Conservation (phyloP, 768 basidiomycete genomes). For the Leucosporidium scottii region DNA sequence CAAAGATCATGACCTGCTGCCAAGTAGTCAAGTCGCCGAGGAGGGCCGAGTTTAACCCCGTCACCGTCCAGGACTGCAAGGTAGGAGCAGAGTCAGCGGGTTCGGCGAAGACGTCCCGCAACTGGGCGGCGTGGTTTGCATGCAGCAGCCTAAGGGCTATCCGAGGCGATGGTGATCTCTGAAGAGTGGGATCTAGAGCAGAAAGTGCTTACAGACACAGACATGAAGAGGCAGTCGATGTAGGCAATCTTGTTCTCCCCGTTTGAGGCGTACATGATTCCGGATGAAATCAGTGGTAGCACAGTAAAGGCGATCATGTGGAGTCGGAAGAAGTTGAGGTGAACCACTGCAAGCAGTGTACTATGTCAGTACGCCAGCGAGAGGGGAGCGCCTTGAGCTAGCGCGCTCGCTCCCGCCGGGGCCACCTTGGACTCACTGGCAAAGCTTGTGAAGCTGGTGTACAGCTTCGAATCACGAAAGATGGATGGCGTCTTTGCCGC, state of each 20-base stretch:
- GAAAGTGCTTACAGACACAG: slow-evolving; percentile 52
- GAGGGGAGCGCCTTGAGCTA: too few species aligned
- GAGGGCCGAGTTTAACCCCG: slow-evolving; percentile 38
- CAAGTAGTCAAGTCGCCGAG: slow-evolving; percentile 37
- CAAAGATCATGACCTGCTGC: slow-evolving; percentile 48
- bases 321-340: slow-evolving; percentile 57
- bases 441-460: background rate
- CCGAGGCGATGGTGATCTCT: too few species aligned
- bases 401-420: too few species aligned
- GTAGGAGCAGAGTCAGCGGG: too few species aligned
- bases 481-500: too few species aligned
- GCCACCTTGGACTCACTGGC: background rate
- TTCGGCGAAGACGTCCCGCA: background rate
- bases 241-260: slow-evolving; percentile 60
- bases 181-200: slow-evolving; percentile 35
- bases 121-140: background rate
- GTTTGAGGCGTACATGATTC: slow-evolving; percentile 76
- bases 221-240: slow-evolving; percentile 70
- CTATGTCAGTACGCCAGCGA: too few species aligned
- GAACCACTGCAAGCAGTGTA: background rate
- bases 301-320: slow-evolving; percentile 47
- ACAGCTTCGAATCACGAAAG: too few species aligned
- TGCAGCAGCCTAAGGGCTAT: too few species aligned
- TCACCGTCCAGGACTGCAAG: too few species aligned
- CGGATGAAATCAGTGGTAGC: slow-evolving; percentile 69